These are phyloP conservation scores for Monosporascus sp. DNA, from an alignment of 2,329 filamentous ascomycete genomes.

Conservation along the genomic window DNA sequence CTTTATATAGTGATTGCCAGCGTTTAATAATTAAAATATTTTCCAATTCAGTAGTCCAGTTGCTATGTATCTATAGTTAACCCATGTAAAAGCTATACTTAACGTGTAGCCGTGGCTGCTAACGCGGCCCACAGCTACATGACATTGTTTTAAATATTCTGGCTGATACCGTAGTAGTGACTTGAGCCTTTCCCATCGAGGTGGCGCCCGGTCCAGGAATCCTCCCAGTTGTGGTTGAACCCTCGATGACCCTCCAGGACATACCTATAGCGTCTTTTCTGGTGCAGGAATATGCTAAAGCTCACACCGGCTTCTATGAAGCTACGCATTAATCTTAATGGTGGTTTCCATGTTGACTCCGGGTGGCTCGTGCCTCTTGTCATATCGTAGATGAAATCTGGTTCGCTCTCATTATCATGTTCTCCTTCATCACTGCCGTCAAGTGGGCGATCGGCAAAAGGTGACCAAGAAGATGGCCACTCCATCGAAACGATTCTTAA, in stretches of 20 bases:
- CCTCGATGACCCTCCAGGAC: neutral
- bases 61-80: too few relatives aligned
- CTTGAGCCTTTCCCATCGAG: too few relatives aligned
- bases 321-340: neutral
- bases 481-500: neutral
- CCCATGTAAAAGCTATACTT: too few relatives aligned
- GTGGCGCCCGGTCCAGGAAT: neutral
- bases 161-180: too few relatives aligned
- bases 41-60: too few relatives aligned
- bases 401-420: neutral
- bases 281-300: conserved; percentile 3
- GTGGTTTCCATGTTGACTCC: neutral
- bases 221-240: neutral
- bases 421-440: neutral
- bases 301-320: conserved; percentile 2
- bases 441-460: too few relatives aligned
- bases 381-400: neutral
- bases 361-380: neutral
- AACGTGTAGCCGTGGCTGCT: too few relatives aligned
- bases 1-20: too few relatives aligned
- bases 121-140: too few relatives aligned
- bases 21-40: too few relatives aligned
- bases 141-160: too few relatives aligned
- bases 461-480: neutral
- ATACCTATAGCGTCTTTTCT: conserved; percentile 1